These are phyloP conservation scores for Symbiodinium natans DNA, from an alignment of 73 alveolate genomes.

Conservation along the genomic window DNA sequence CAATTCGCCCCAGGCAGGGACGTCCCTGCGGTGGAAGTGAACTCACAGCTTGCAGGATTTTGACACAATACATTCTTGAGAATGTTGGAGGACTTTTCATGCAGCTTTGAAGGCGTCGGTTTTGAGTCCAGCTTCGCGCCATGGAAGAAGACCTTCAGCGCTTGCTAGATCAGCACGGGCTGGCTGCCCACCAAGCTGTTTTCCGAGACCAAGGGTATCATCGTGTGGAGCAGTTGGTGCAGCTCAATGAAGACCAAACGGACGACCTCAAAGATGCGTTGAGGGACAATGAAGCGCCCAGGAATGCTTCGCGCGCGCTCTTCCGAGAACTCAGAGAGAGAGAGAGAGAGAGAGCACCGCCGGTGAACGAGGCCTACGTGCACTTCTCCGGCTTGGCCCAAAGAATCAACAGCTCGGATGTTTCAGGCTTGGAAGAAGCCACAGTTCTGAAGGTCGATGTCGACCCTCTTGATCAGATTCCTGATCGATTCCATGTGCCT, in stretches of 20 bases:
- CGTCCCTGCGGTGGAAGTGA: too few relatives aligned
- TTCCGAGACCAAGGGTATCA: not conserved
- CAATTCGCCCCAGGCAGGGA: too few relatives aligned
- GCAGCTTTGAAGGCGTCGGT: not conserved
- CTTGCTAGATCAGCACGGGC: not conserved
- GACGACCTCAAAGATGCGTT: not conserved
- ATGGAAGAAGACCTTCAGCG: not conserved
- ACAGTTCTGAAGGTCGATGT: not conserved
- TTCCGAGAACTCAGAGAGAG: not conserved
- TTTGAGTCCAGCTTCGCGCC: not conserved
- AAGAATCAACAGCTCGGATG: constrained; percentile 9
- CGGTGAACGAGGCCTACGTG: not conserved
- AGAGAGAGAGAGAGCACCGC: not conserved
- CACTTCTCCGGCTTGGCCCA: not conserved
- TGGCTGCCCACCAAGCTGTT: not conserved
- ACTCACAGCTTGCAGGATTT: too few relatives aligned
- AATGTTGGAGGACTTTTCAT: too few relatives aligned
- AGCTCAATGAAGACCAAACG: not conserved
- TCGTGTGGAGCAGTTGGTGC: not conserved
- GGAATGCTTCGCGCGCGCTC: not conserved
- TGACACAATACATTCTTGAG: too few relatives aligned
- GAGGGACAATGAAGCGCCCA: not conserved
- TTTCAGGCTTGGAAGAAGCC: constrained; percentile 20
- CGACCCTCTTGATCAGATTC: not conserved
- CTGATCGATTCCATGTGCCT: not conserved